These are phyloP conservation scores for Phialophora expanda DNA, from an alignment of 2,329 filamentous ascomycete genomes.

Conservation along the genomic window DNA sequence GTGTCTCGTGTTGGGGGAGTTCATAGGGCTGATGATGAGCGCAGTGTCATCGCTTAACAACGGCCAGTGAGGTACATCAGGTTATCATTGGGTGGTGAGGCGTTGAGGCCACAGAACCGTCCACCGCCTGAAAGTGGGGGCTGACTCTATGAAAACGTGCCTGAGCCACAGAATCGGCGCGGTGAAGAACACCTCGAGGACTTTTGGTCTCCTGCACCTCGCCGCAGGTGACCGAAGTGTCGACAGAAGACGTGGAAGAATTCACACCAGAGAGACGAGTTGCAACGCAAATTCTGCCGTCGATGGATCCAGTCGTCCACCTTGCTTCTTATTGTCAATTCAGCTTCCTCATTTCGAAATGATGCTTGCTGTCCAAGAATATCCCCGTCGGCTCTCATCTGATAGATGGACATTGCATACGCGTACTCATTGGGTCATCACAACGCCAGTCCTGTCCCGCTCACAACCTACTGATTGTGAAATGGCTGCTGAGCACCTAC, in stretches of 20 bases:
- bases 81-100: constrained; percentile 8
- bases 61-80: constrained; percentile 2
- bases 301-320: not conserved
- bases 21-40: constrained; percentile 20
- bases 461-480: not conserved
- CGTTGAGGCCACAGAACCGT: not conserved
- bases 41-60: not conserved
- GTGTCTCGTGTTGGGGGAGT: not conserved
- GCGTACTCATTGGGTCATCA: too few species aligned
- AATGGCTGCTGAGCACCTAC: not conserved
- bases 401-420: not conserved
- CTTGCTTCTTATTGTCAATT: not conserved
- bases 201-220: constrained; percentile 9
- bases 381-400: not conserved
- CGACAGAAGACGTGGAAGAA: not conserved
- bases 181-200: constrained; percentile 18
- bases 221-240: not conserved
- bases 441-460: too few species aligned
- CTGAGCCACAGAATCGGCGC: not conserved
- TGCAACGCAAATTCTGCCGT: not conserved
- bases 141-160: constrained; percentile 19
- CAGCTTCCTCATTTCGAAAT: not conserved
- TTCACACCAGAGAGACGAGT: not conserved
- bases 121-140: constrained; percentile 29
- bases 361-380: not conserved